Conservation (phyloP, 495 filamentous ascomycete genomes). For the Lophiotrema nucula region DNA sequence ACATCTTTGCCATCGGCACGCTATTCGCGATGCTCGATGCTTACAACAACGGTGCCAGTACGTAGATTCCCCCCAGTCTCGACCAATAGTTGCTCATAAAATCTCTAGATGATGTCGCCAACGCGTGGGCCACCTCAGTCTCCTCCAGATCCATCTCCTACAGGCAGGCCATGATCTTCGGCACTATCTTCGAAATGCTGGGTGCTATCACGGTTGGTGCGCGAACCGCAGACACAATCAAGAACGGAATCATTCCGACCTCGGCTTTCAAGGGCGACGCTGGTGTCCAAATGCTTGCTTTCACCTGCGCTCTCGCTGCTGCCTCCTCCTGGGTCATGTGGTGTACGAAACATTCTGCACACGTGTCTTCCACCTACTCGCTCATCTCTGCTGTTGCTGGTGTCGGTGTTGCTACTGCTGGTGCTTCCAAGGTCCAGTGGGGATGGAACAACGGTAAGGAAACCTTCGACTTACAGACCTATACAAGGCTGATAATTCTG, state of each 20-base stretch:
- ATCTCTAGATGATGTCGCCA: conserved; percentile 67
- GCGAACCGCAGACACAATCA: conserved; percentile 47
- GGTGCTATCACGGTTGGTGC: conserved; percentile 61
- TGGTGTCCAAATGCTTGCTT: conserved; percentile 53
- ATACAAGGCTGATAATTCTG: neutral
- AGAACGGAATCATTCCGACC: conserved; percentile 48
- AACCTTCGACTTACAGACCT: neutral
- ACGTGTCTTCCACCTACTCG: conserved; percentile 65
- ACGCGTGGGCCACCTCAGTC: conserved; percentile 50
- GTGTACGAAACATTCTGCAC: conserved; percentile 59
- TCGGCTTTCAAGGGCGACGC: conserved; percentile 31
- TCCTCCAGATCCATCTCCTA: conserved; percentile 36
- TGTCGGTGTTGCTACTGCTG: conserved; percentile 60
- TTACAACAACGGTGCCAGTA: conserved; percentile 67
- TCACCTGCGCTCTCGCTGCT: conserved; percentile 58
- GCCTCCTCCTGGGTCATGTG: conserved; percentile 61
- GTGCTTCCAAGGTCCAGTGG: conserved; percentile 58
- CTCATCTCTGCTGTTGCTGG: conserved; percentile 60
- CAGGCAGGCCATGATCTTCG: conserved; percentile 35
- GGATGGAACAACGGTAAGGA: conserved; percentile 53
- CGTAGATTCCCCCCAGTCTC: conserved; percentile 34
- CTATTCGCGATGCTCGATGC: conserved; percentile 74
- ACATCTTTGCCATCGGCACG: conserved; percentile 73
- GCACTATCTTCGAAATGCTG: conserved; percentile 37
- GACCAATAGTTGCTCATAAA: neutral